A percentile compares a stretch with the other conserved stretches of the same genome.
Evolutionary conservation across 2,329 filamentous ascomycete genomes (phyloP).

Genomic region (Pseudogymnoascus sp.): DNA sequence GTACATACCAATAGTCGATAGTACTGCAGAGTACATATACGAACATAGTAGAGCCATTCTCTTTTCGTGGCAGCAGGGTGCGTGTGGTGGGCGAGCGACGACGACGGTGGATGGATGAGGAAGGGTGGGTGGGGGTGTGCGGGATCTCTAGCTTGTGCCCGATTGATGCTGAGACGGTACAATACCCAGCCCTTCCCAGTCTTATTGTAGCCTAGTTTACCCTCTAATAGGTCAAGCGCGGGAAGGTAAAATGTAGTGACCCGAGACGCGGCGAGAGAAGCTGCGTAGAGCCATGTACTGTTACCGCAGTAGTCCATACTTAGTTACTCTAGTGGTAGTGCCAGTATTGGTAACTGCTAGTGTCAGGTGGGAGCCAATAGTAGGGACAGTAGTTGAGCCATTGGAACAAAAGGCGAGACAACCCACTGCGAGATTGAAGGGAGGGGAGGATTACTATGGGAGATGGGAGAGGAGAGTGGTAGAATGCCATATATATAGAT

Average conservation of each 20-base stretch:
- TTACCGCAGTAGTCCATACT: too few species aligned
- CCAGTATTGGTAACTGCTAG: not conserved
- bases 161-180: not conserved
- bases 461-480: not conserved
- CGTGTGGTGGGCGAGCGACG: not conserved
- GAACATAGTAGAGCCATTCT: not conserved
- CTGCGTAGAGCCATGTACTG: not conserved
- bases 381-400: not conserved
- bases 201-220: not conserved
- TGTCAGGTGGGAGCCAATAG: not conserved
- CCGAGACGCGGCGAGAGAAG: not conserved
- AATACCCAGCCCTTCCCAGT: not conserved
- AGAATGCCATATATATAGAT: not conserved
- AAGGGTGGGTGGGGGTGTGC: not conserved
- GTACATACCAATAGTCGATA: not conserved
- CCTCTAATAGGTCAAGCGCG: not conserved
- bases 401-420: slow-evolving; percentile 1
- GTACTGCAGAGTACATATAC: not conserved
- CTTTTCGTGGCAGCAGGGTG: too few species aligned
- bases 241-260: not conserved
- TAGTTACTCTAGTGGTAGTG: not conserved
- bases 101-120: too few species aligned
- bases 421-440: not conserved
- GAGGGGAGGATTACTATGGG: not conserved
- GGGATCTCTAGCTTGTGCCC: not conserved